Evolutionary conservation across 225 moss, liverwort and hornwort genomes (phyloP), one percentile per base, ranked within the genome.

Genomic region (Straminergon stramineum): DNA sequence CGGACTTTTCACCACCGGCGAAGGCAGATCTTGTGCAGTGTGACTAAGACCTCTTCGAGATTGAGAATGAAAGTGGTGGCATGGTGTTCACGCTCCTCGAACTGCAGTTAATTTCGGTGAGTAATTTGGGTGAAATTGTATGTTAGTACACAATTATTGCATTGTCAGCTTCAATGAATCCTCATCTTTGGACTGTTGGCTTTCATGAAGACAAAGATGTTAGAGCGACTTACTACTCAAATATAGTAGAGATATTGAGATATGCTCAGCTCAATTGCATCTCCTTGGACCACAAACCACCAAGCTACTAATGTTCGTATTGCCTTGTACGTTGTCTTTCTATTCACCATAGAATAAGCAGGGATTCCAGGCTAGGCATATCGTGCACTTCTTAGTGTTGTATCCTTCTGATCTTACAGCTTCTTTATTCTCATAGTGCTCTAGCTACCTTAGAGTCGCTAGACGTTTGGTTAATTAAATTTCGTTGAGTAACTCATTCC

Each of bases 21-120:
- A 30, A 12, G 20, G 48, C 5, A 76, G 34, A 52, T 13, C 34
- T 76, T 60, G n/a, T 78, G 19, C 18, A 67, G 67, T 92, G 45
- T 95, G 92, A 94, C 58, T 97, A 92, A 74, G 96, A 95, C 90
- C 93, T 97, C 34, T 98, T 96, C 83, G 93, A 95, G 84, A 96
- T 96, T 60, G 92, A 95, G 60, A 94, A 90, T 41, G 96, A 96
- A 70, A 97, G 94, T 91, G 95, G 96, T 84, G 95, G 55, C 55
- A 35, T 55, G 55, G 95, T n/a, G 94, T 94, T 77, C 90, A 95
- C 22, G 93, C 93, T 41, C 87, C 97, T 82, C 93, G 94, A 79
- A 95, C 94, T 92, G 87, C 95, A 61, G 92, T 94, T 61, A 88
- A 90, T 63, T 90, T 90, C 77, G 97, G 97, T 73, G 95, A 92